Evolutionary conservation across 495 filamentous ascomycete species (phyloP).

Genomic region (Aspergillus hancockii): DNA sequence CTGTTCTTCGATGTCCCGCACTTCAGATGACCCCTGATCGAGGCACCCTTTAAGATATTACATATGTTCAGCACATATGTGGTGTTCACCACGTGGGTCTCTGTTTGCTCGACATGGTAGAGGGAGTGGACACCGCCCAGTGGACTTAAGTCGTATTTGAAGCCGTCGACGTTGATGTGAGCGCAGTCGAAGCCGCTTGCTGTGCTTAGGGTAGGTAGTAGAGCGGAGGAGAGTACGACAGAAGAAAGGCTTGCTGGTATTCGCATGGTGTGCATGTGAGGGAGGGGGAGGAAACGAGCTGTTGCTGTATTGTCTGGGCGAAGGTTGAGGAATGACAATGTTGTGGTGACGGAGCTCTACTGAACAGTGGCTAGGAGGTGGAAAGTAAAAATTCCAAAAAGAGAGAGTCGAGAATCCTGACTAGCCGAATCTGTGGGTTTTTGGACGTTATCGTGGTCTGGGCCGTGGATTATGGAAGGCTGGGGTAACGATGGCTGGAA

Average conservation of each 20-base stretch:
- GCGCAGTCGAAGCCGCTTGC: constrained; percentile 62
- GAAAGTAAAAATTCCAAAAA: too few relatives aligned
- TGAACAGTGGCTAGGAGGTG: background rate
- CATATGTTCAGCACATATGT: constrained; percentile 93
- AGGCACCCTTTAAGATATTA: constrained; percentile 56
- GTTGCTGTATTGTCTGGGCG: background rate
- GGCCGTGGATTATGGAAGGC: background rate
- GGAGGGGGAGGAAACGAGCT: constrained; percentile 1
- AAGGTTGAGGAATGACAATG: constrained; percentile 1
- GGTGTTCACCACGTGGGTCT: constrained; percentile 58
- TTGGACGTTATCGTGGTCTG: background rate
- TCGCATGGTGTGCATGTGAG: constrained; percentile 36
- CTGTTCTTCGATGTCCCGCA: constrained; percentile 57
- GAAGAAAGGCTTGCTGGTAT: constrained; percentile 33
- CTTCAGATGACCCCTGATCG: constrained; percentile 61
- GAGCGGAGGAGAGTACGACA: constrained; percentile 47
- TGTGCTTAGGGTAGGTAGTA: constrained; percentile 42
- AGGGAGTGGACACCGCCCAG: constrained; percentile 79
- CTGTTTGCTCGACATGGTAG: constrained; percentile 53
- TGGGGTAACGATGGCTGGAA: background rate
- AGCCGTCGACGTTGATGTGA: constrained; percentile 55
- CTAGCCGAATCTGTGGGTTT: background rate
- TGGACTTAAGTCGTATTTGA: constrained; percentile 63
- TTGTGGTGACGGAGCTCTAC: background rate
- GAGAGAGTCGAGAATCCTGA: background rate